Conservation (phyloP, 768 basidiomycete genomes). For the Pleurotus cornucopiae region DNA sequence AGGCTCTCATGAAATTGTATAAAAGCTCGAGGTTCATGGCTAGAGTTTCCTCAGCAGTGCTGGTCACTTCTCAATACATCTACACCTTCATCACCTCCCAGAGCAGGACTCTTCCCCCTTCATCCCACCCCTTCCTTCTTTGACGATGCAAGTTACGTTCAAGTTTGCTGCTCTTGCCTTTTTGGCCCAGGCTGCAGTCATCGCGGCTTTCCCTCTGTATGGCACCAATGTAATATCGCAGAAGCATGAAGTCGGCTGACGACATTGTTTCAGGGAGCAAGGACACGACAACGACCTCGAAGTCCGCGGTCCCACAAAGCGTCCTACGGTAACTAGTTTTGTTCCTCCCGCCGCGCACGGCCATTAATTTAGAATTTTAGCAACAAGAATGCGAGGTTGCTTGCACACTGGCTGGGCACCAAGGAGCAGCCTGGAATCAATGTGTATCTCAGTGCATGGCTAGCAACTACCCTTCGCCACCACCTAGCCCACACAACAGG, state of each 20-base stretch:
- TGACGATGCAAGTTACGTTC: not conserved
- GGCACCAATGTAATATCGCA: not conserved
- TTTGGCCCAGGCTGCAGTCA: not conserved
- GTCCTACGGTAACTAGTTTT: not conserved
- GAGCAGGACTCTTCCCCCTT: constrained; percentile 5
- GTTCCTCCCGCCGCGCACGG: not conserved
- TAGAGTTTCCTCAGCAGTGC: constrained; percentile 3
- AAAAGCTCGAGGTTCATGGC: not conserved
- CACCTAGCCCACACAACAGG: not conserved
- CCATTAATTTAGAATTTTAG: not conserved
- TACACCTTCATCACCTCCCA: not conserved
- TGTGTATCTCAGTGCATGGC: not conserved
- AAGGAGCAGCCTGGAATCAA: not conserved
- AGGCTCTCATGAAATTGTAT: not conserved
- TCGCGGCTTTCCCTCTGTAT: not conserved
- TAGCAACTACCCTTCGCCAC: constrained; percentile 1
- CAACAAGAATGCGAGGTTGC: constrained; percentile 4
- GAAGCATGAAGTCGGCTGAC: not conserved
- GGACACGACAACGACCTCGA: not conserved
- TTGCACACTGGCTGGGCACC: not conserved
- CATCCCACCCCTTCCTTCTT: not conserved
- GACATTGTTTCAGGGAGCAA: not conserved
- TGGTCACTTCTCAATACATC: constrained; percentile 5
- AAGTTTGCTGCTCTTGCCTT: not conserved
- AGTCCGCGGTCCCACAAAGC: not conserved